Base-by-base conservation (phyloP, 139 green algal genomes). In the Ostreobium quekettii region DNA sequence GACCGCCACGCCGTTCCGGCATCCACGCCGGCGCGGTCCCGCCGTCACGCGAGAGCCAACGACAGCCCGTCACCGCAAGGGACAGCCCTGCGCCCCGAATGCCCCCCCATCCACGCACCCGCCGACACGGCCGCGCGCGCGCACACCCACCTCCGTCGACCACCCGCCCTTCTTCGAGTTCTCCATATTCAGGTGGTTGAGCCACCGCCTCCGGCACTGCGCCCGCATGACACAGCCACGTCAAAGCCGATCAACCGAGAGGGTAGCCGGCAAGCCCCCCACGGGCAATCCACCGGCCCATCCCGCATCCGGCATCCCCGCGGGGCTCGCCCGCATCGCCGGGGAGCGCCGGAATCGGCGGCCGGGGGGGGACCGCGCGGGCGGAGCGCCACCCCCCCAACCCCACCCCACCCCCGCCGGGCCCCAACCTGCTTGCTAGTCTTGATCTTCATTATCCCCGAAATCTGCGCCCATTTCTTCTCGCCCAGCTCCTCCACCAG, bases 151-250 rank as follows among this genome's bases (percentile, higher is more conserved):
- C 68, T 83, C 74, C 6, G 64, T 6, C 3, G 47, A 84, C 80
- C 80, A 87, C 6, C 66, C 63, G 26, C 76, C 75, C 37, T 80
- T 77, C 42, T 53, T 53, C 63, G 80, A 85, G 15, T 74, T 62
- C n/a, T 67, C 48, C 15, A 82, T 82, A 48, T 76, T 83, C 15
- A 93, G 56, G 47, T 60, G 74, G 56, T 89, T 90, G 63, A 87
- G 81, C 86, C 86, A 92, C 2, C 85, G 74, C 15, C 85, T 71
- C 22, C 78, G 71, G 48, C 80, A 86, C 61, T 73, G 59, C 15
- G 33, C 19, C 29, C 6, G 8, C 28, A 28, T 31, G 60, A 47
- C 58, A 74, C 59, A 53, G 15, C 11, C 42, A 53, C 42, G 42
- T 19, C 11, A 53, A 53, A 53, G 11, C 42, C 42, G 15, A 11